These are phyloP conservation scores for Lathyrus aphaca DNA, from an alignment of 306 rosid genomes.

Conservation along the genomic window DNA sequence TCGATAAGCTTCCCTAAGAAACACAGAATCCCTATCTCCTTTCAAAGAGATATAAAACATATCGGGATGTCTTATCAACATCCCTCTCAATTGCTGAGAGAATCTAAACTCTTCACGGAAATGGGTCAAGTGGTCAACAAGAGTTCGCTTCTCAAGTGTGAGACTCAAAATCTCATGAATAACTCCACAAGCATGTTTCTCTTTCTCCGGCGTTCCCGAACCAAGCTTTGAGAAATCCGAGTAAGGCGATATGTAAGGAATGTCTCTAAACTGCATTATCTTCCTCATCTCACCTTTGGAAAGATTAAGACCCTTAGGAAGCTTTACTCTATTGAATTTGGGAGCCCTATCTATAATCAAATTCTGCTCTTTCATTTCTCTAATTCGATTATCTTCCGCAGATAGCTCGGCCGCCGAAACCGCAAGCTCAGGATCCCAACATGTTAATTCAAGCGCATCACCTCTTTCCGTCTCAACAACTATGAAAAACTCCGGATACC, in stretches of 20 bases:
- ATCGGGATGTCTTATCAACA: slow-evolving; percentile 92
- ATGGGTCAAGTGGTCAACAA: slow-evolving; percentile 87
- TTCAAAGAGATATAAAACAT: slow-evolving; percentile 86
- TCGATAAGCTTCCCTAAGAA: slow-evolving; percentile 85
- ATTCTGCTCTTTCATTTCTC: slow-evolving; percentile 69
- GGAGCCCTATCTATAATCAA: slow-evolving; percentile 79
- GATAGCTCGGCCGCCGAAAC: slow-evolving; percentile 84
- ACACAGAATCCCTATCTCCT: slow-evolving; percentile 87
- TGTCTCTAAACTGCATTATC: slow-evolving; percentile 73
- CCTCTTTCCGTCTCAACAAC: slow-evolving; percentile 79
- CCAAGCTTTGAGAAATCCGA: slow-evolving; percentile 71
- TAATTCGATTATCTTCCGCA: slow-evolving; percentile 66
- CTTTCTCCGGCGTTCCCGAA: slow-evolving; percentile 69
- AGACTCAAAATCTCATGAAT: slow-evolving; percentile 90
- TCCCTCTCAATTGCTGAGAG: slow-evolving; percentile 85
- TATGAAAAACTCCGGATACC: slow-evolving; percentile 77
- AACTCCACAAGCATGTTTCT: slow-evolving; percentile 87
- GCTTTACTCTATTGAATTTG: slow-evolving; percentile 69
- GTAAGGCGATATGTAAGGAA: slow-evolving; percentile 81
- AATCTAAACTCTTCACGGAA: slow-evolving; percentile 90
- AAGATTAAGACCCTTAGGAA: slow-evolving; percentile 83
- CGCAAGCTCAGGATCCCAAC: slow-evolving; percentile 94
- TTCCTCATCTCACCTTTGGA: slow-evolving; percentile 81
- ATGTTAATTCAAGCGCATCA: slow-evolving; percentile 80
- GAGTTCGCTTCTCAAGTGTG: slow-evolving; percentile 78